Conservation (phyloP, 2,329 filamentous ascomycete species). For the Colletotrichum tanaceti region DNA sequence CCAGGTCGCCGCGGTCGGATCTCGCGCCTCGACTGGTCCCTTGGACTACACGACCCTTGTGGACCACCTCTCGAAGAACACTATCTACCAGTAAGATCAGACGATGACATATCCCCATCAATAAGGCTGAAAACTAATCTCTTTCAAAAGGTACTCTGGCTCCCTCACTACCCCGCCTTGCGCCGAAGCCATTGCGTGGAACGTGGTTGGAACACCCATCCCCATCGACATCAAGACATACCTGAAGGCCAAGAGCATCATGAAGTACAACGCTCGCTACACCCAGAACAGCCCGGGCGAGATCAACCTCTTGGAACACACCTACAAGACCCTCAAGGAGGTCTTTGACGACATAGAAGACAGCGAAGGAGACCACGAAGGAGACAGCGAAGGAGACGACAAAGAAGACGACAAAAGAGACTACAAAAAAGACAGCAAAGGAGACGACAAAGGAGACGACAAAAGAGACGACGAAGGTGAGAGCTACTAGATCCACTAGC, state of each 20-base stretch:
- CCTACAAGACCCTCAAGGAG: conserved; percentile 31
- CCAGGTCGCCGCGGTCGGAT: conserved; percentile 54
- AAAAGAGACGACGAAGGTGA: conserved; percentile 13
- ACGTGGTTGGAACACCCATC: conserved; percentile 61
- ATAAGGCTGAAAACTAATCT: conserved; percentile 1
- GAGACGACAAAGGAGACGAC: conserved; percentile 15
- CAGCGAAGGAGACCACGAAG: too few species aligned
- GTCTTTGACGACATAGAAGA: too few species aligned
- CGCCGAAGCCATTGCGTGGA: conserved; percentile 65
- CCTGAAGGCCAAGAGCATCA: conserved; percentile 62
- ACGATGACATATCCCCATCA: too few species aligned
- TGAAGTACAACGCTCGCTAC: conserved; percentile 67
- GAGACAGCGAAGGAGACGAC: neutral
- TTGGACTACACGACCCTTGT: conserved; percentile 58
- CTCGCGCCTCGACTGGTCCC: conserved; percentile 48
- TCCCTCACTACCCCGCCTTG: conserved; percentile 75
- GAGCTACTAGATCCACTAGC: conserved; percentile 32
- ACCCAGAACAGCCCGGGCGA: conserved; percentile 62
- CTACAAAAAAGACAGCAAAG: too few species aligned
- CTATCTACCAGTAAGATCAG: conserved; percentile 54
- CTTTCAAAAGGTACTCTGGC: conserved; percentile 60
- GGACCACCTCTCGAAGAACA: conserved; percentile 51
- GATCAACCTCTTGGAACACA: conserved; percentile 55
- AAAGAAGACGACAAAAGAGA: conserved; percentile 23
- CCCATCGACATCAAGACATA: conserved; percentile 62